These are phyloP conservation scores for Leishmania guyanensis DNA, from an alignment of 208 protist species.

Conservation along the genomic window DNA sequence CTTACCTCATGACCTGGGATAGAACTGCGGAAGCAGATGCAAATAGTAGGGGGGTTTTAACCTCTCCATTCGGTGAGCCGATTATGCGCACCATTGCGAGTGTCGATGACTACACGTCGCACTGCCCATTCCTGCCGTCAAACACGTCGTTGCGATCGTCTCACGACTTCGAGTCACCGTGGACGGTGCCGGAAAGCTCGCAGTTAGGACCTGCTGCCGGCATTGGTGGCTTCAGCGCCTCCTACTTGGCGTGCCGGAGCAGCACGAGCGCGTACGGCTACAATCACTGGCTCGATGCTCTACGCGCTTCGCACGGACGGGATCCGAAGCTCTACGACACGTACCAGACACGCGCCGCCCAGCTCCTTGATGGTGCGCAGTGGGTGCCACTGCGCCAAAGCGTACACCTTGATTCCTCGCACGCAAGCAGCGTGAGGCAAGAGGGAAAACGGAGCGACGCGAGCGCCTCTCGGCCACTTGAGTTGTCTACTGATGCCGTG, in stretches of 20 bases:
- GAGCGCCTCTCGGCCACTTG: background rate
- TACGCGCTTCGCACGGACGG: conserved; percentile 25
- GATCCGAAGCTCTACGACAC: conserved; percentile 19
- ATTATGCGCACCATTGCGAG: conserved; percentile 5
- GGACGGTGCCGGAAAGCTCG: background rate
- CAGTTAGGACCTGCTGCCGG: background rate
- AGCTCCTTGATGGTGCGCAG: conserved; percentile 15
- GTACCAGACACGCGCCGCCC: conserved; percentile 12
- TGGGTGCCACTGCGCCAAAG: conserved; percentile 21
- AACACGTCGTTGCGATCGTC: conserved; percentile 7
- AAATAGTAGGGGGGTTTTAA: background rate
- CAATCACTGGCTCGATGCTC: conserved; percentile 19
- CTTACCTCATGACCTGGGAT: conserved; percentile 10
- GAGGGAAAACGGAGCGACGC: background rate
- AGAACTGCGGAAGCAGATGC: background rate
- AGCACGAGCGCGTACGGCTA: conserved; percentile 18
- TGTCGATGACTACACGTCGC: conserved; percentile 14
- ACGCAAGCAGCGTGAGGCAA: background rate
- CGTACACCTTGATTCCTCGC: background rate
- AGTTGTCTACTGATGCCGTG: background rate
- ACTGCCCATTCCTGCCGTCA: background rate
- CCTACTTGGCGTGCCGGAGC: background rate
- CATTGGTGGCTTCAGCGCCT: background rate
- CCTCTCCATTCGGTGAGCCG: conserved; percentile 1
- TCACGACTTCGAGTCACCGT: background rate